Evolutionary conservation across 371 early-diverging fungal genomes (phyloP), one percentile per base, ranked within the genome.

Genomic region (Vairimorpha apis): DNA sequence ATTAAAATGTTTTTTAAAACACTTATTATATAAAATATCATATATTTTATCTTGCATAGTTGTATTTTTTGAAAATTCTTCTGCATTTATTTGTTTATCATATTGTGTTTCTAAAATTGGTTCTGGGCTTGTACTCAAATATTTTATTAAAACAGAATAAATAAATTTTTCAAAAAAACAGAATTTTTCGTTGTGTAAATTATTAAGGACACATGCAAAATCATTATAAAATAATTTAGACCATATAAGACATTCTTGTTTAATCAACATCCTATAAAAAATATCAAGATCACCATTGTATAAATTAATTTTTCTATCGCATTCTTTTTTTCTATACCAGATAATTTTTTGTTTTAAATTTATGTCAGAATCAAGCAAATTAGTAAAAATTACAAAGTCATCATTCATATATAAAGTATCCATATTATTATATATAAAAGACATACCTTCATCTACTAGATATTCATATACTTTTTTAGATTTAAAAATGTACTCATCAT

Each of bases 321-420:
- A 59, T 14, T 35, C 38, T 27, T 59, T 3, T 10, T 2, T 59
- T 35, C 59, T 30, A 2, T 59, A 16, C 59, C 38, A 30, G 1
- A 59, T 4, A 12, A 59, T 37, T 7, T 23, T n/a, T 27, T 37
- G 32, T 23, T 35, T 59, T 18, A 59, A 18, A 5, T 59, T 3
- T 33, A 3, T 37, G n/a, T 59, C 38, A 59, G 5, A 18, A 3
- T 35, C 59, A 5, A 59, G 12, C 1, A 59, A n/a, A 35, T 35
- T 37, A 59, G 38, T 59, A 59, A 35, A 59, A 33, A 35, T 35
- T 23, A 32, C n/a, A 21, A 59, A 59, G 35, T 59, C 59, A 59
- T 59, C 18, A 33, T 59, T 59, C 38, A 59, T 35, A n/a, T 59
- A 59, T 14, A 59, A 35, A 35, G 25, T 7, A 21, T 59, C 59